Base-by-base conservation (phyloP, 139 green algal genomes). In the Bryopsis sp. region DNA sequence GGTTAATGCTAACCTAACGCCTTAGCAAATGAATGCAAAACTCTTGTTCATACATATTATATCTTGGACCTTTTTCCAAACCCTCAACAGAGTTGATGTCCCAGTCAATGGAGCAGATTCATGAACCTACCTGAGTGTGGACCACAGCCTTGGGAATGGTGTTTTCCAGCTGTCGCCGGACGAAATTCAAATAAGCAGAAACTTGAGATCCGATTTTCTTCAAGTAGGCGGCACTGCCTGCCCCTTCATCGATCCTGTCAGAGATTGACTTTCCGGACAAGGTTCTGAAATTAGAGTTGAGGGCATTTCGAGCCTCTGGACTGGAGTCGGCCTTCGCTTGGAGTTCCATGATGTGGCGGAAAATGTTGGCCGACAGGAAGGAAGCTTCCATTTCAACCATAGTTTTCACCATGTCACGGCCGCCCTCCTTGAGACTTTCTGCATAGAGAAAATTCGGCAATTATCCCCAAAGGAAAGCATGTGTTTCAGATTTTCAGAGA, bases 341-440 rank as follows among this genome's bases (percentile, higher is more conserved):
- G 34, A 84, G 80, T 24, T 79, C 81, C 61, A 90, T 79, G 62
- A 94, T 91, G 71, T 94, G 84, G 22, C 80, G 76, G 84, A 96
- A 96, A 74, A 95, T 90, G 60, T 92, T 88, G 11, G 89, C 89
- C 0, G 88, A 95, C 36, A 95, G 85, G 81, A 95, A 95, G 48
- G 80, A 87, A 35, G 84, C 82, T 83, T 96, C 90, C 90, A 96
- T 96, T 74, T 96, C 89, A 58, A 96, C 90, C 78, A 96, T 73
- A 1, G 80, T 88, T 58, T 79, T 73, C n/a, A 87, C 82, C 66
- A 83, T 87, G 26, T 32, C 36, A 60, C 83, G 77, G 0, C 74
- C 62, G 0, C 81, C 78, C 61, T 82, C 79, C 32, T 76, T 76
- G 29, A 86, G 67, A 69, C 38, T 54, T 36, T 63, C 15, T 35